A percentile compares a stretch with the other conserved stretches of the same genome.
These are phyloP conservation scores for Hirsutella thompsonii DNA, from an alignment of 2,329 filamentous ascomycete species.

Conservation along the genomic window DNA sequence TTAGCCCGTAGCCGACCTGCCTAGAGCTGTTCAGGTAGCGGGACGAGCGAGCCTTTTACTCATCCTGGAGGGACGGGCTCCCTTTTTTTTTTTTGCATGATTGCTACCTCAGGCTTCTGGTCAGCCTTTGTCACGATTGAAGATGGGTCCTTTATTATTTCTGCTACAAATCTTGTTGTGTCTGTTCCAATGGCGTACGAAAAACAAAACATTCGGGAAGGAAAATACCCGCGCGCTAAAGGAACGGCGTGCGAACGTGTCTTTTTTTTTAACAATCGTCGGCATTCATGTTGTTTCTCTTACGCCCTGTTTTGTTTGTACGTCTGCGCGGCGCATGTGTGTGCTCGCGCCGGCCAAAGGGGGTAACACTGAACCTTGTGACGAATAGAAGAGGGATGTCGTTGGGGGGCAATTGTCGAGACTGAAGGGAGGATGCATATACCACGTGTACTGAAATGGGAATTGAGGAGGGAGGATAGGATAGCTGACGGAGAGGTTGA, in stretches of 20 bases:
- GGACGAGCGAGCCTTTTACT: not conserved
- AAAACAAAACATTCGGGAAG: slow-evolving; percentile 3
- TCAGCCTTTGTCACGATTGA: not conserved
- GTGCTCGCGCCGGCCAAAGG: no score
- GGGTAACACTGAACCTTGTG: no score
- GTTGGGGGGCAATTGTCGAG: no score
- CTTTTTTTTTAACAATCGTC: no score
- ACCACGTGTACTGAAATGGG: not conserved
- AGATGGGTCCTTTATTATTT: slow-evolving; percentile 3
- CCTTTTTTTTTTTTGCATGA: not conserved
- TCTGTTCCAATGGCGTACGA: slow-evolving; percentile 5
- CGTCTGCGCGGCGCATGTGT: no score
- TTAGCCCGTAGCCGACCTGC: not conserved
- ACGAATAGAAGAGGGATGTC: not conserved
- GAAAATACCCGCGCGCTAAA: slow-evolving; percentile 2
- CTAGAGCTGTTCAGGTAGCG: no score
- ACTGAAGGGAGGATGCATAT: not conserved
- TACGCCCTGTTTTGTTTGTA: not conserved
- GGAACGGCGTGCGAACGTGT: not conserved
- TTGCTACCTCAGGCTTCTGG: not conserved
- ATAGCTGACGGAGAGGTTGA: not conserved
- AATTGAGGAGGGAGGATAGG: not conserved
- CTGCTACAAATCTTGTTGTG: slow-evolving; percentile 7
- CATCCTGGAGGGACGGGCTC: not conserved
- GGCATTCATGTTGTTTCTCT: not conserved